phyloP scores from a whole-genome alignment of 73 alveolate species.

The Paramecium sonneborni region DNA sequence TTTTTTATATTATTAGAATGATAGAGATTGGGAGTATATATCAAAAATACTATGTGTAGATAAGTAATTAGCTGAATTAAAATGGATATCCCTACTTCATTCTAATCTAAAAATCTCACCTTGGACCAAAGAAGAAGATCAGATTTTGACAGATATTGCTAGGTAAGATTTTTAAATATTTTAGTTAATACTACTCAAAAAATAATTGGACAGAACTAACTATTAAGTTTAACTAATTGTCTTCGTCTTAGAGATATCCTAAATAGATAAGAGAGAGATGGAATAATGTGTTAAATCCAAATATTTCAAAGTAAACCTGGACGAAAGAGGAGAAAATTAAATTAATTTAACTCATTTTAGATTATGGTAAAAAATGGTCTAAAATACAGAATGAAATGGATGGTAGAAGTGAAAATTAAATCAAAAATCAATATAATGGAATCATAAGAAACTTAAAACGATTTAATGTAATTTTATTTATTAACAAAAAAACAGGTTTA shows the following conservation, averaged over 20 bases:
- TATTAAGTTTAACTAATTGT: not conserved
- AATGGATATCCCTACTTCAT: constrained; percentile 46
- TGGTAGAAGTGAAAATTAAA: constrained; percentile 44
- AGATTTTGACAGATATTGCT: constrained; percentile 24
- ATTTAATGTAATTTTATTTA: not conserved
- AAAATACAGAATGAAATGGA: not conserved
- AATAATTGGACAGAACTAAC: constrained; percentile 59
- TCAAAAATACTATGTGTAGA: not conserved
- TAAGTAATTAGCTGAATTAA: not conserved
- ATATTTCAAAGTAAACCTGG: not conserved
- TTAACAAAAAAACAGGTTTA: not conserved
- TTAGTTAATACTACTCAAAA: not conserved
- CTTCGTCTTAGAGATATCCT: constrained; percentile 26
- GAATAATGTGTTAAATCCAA: constrained; percentile 52
- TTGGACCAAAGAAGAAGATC: constrained; percentile 37
- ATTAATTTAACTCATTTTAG: not conserved
- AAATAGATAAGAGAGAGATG: constrained; percentile 47
- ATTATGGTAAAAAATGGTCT: constrained; percentile 40
- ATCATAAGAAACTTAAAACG: constrained; percentile 1
- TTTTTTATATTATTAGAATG: constrained; percentile 12
- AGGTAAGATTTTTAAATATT: not conserved
- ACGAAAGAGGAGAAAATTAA: constrained; percentile 15
- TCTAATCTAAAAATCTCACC: not conserved
- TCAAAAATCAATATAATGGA: constrained; percentile 49
- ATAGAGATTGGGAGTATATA: not conserved